Base-by-base conservation (phyloP, 2,329 filamentous ascomycete genomes). In the Colletotrichum karsti region DNA sequence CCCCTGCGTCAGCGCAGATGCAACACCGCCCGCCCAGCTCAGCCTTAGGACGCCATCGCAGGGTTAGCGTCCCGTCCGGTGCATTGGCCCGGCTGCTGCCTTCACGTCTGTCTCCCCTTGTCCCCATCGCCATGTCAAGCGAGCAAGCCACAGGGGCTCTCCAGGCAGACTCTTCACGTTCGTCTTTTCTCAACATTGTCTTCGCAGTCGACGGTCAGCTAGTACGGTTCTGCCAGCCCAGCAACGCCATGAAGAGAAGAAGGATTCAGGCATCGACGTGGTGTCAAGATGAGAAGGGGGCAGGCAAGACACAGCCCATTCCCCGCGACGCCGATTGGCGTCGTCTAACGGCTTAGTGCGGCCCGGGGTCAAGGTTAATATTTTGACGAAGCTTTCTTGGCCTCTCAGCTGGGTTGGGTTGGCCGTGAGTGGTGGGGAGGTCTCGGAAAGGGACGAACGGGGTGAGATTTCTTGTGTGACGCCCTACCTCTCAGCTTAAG, bases 41-140 rank as follows among this genome's bases (percentile, higher is more conserved):
- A 69, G 66, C 66, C 66, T 54, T 69, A 69, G 55, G 62, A 62
- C 66, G 63, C 66, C 51, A 56, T 62, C 24, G 20, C 33, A 15
- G 15, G 10, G 33, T 24, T 54, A 48, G 55, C 53, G 33, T 24
- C 9, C 2, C 22, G 13, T 26, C 53, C 53, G 24, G 24, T 28
- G 20, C 44, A n/a, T 20, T 51, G 24, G 8, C 24, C 39, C 28
- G 42, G 41, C 42, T 59, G 56, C 56, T 50, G 56, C 56, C 55
- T 58, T n/a, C 37, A 50, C 46, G 26, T 53, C 30, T 35, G 18
- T 9, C 1, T 22, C 41, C 13, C 39, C 24, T 20, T 10, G n/a
- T 18, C 24, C 28, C 39, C 12, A 48, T 37, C 13, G 24, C 7
- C 41, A 35, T 26, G 20, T 30, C 28, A 20, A 28, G 18, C 10